Conservation (phyloP, 2,329 filamentous ascomycete species). For the Colletotrichum agaves region DNA sequence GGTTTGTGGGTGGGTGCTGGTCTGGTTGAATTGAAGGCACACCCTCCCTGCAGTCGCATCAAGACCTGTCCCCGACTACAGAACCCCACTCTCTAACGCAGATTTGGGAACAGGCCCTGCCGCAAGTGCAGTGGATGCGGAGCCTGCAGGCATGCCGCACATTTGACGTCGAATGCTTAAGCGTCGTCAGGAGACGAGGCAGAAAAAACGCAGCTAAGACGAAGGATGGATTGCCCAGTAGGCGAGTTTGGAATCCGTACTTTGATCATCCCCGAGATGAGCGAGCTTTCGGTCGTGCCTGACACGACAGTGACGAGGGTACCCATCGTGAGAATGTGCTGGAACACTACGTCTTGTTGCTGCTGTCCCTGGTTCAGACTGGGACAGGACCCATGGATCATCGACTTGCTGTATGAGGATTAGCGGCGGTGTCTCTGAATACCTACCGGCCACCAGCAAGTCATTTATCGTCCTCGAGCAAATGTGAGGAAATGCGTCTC, state of each 20-base stretch:
- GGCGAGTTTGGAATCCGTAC: background rate
- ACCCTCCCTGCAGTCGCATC: slow-evolving; percentile 12
- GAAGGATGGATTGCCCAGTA: slow-evolving; percentile 8
- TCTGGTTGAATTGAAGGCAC: background rate
- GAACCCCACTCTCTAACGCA: slow-evolving; percentile 26
- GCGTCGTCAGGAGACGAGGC: slow-evolving; percentile 5
- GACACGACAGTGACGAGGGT: background rate
- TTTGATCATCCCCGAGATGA: background rate
- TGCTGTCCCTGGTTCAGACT: background rate
- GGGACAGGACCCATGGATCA: slow-evolving; percentile 23
- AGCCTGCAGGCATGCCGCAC: slow-evolving; percentile 33
- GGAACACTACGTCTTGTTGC: slow-evolving; percentile 14
- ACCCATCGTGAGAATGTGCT: slow-evolving; percentile 9
- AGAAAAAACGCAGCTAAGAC: background rate
- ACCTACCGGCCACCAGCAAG: background rate
- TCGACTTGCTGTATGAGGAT: slow-evolving; percentile 23
- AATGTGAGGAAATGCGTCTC: no score
- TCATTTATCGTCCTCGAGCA: background rate
- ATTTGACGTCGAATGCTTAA: slow-evolving; percentile 32
- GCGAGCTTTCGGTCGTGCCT: background rate
- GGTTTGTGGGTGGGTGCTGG: no score
- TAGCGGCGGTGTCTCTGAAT: slow-evolving; percentile 17
- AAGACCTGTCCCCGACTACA: background rate
- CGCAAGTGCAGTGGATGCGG: no score
- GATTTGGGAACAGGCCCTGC: slow-evolving; percentile 28